A percentile compares a stretch with the other conserved stretches of the same genome.
These are phyloP conservation scores for Dactylis glomerata DNA, from an alignment of 176 grass and related monocot genomes.

Conservation along the genomic window DNA sequence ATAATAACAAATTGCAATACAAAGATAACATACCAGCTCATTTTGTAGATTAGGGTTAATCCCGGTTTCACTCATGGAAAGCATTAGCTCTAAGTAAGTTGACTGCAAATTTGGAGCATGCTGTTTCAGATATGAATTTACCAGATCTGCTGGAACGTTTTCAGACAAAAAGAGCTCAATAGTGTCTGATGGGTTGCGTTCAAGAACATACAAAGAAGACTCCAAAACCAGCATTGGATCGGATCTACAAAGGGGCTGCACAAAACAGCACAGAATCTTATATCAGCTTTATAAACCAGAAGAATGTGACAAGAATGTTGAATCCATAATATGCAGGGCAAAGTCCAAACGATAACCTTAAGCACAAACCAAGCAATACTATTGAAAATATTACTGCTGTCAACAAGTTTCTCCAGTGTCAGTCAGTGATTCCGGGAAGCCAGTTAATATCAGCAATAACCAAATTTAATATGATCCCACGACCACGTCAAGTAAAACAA, in stretches of 20 bases:
- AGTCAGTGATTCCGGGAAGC: neutral
- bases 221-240: constrained; percentile 99
- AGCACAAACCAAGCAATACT: constrained; percentile 20
- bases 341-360: constrained; percentile 10
- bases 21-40: constrained; percentile 66
- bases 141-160: constrained; percentile 98
- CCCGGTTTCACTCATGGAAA: constrained; percentile 85
- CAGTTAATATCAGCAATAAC: constrained; percentile 4
- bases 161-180: constrained; percentile 98
- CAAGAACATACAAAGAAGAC: constrained; percentile 84
- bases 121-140: constrained; percentile 99
- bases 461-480: constrained; percentile 11
- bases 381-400: constrained; percentile 15
- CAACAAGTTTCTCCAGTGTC: constrained; percentile 3
- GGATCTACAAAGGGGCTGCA: constrained; percentile 94
- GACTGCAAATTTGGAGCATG: constrained; percentile 96
- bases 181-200: constrained; percentile 80
- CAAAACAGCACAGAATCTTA: constrained; percentile 32
- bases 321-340: constrained; percentile 1
- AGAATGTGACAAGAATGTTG: constrained; percentile 17
- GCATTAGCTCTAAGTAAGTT: constrained; percentile 95
- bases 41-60: constrained; percentile 97
- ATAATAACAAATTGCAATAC: constrained; percentile 13
- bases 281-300: constrained; percentile 30
- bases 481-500: neutral